These are phyloP conservation scores for Russula abietina DNA, from an alignment of 768 basidiomycete species.

Conservation along the genomic window DNA sequence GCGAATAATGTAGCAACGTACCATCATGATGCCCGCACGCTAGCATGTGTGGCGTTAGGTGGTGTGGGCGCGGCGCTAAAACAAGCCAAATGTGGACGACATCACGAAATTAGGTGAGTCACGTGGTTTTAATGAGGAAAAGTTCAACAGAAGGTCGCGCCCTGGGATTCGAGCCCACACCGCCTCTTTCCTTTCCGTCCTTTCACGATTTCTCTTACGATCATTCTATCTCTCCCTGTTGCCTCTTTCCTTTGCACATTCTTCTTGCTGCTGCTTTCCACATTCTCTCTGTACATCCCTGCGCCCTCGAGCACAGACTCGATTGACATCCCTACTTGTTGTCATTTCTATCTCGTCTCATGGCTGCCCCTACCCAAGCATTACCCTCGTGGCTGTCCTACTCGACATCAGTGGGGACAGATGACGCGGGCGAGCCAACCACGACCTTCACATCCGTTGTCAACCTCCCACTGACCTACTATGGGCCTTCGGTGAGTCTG, in stretches of 20 bases:
- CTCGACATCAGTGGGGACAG: conserved; percentile 46
- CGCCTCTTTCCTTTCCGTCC: neutral
- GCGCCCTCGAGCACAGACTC: conserved; percentile 13
- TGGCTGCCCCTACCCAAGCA: conserved; percentile 59
- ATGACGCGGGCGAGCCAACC: conserved; percentile 46
- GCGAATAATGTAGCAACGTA: neutral
- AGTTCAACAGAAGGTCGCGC: neutral
- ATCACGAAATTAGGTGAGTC: neutral
- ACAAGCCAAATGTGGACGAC: accelerated
- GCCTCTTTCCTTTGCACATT: neutral
- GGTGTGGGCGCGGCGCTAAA: neutral
- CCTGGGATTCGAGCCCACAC: neutral
- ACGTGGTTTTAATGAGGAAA: conserved; percentile 3
- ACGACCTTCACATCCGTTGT: conserved; percentile 53
- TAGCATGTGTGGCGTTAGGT: neutral
- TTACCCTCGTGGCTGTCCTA: conserved; percentile 70
- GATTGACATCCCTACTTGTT: conserved; percentile 3
- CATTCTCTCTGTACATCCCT: conserved; percentile 22
- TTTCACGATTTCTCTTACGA: neutral
- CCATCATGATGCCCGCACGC: neutral
- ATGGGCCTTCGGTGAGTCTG: conserved; percentile 68
- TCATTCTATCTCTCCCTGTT: neutral
- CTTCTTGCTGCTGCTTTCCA: conserved; percentile 12
- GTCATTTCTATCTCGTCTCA: conserved; percentile 27
- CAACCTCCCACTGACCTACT: conserved; percentile 71